These are phyloP conservation scores for Hansenula anomala DNA, from an alignment of 1,139 yeast genomes.

Conservation along the genomic window DNA sequence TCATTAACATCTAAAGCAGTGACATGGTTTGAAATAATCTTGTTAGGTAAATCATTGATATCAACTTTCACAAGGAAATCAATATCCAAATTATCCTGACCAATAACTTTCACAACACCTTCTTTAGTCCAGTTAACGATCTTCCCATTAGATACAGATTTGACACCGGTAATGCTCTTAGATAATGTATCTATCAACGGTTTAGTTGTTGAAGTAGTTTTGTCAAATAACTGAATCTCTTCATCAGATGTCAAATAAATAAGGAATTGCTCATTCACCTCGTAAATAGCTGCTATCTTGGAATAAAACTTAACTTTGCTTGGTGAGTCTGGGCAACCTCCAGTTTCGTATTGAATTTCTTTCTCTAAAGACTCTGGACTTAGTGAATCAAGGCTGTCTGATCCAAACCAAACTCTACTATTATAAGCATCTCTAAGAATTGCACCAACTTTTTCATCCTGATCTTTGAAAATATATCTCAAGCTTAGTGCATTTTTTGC, in stretches of 20 bases:
- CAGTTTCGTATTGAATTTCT: conserved; percentile 6
- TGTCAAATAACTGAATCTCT: conserved; percentile 27
- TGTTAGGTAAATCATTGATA: conserved; percentile 14
- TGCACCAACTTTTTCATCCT: conserved; percentile 12
- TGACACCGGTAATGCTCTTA: conserved; percentile 35
- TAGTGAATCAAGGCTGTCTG: conserved; percentile 2
- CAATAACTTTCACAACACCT: conserved; percentile 32
- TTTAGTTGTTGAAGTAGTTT: conserved; percentile 8
- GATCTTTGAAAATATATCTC: conserved; percentile 8
- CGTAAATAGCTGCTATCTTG: conserved; percentile 13
- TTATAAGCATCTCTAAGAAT: conserved; percentile 11
- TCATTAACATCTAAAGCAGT: conserved; percentile 24
- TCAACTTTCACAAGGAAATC: conserved; percentile 8
- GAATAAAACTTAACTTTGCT: conserved; percentile 19
- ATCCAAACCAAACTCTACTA: conserved; percentile 15
- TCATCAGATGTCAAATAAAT: conserved; percentile 31
- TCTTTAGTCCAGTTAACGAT: conserved; percentile 36
- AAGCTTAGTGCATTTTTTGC: conserved; percentile 11
- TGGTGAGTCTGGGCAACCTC: conserved; percentile 19
- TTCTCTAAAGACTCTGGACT: conserved; percentile 4
- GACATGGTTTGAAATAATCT: conserved; percentile 26
- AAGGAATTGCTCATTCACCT: conserved; percentile 21
- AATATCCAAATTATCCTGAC: conserved; percentile 15
- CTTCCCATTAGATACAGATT: conserved; percentile 25
- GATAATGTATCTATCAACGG: conserved; percentile 32